Conservation (phyloP, 225 moss, liverwort and hornwort genomes). For the Pseudisothecium myosuroides region DNA sequence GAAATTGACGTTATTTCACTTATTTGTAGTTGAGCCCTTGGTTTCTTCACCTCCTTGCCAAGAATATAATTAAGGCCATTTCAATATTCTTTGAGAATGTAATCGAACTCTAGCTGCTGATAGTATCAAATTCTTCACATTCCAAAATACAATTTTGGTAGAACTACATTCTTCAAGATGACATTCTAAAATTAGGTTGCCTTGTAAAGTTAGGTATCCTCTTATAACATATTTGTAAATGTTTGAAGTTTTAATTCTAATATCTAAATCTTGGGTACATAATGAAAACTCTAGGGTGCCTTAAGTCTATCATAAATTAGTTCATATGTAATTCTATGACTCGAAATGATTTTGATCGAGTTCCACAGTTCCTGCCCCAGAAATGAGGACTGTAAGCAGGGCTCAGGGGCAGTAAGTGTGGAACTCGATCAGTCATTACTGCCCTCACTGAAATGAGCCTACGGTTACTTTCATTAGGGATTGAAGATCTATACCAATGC, state of each 20-base stretch:
- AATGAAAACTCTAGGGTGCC: not conserved
- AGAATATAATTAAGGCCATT: no score
- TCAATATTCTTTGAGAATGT: not conserved
- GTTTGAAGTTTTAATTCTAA: no score
- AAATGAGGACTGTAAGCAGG: not conserved
- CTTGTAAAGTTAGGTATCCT: not conserved
- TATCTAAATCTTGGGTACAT: not conserved
- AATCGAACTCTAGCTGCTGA: not conserved
- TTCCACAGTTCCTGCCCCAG: not conserved
- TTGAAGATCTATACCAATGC: not conserved
- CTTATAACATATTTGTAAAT: not conserved
- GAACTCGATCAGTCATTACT: not conserved
- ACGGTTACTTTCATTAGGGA: not conserved
- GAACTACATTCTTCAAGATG: not conserved
- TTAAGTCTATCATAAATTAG: not conserved
- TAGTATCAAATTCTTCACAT: not conserved
- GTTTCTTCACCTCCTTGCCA: not conserved
- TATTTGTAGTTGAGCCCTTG: not conserved
- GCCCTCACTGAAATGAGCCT: not conserved
- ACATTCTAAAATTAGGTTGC: not conserved
- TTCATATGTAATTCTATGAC: not conserved
- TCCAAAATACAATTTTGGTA: not conserved
- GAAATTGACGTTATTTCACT: not conserved
- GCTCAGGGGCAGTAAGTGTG: not conserved
- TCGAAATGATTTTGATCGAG: not conserved